Evolutionary conservation across 2,329 filamentous ascomycete species (phyloP).

Genomic region (Sporothrix sp.): DNA sequence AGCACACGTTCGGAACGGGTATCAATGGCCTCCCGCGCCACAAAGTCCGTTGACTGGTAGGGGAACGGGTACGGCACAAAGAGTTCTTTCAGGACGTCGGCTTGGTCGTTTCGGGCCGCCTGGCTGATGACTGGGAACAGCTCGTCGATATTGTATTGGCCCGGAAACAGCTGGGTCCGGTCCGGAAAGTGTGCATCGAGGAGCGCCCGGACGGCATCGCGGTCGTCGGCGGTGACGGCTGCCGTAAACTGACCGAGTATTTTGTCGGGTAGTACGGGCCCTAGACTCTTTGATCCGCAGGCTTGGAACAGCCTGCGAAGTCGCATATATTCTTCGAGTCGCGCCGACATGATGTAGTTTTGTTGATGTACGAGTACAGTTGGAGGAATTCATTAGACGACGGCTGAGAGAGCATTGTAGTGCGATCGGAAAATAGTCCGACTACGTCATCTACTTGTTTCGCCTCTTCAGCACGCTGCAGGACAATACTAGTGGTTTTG

Average conservation of each 20-base stretch:
- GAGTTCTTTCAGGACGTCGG: background rate
- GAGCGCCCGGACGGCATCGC: background rate
- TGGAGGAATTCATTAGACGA: background rate
- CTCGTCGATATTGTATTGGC: conserved; percentile 2
- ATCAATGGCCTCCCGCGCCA: conserved; percentile 5
- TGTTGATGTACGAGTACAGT: background rate
- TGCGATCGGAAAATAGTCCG: no score
- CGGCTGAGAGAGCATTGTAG: no score
- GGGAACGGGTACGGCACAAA: conserved; percentile 3
- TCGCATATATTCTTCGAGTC: no score
- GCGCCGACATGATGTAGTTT: no score
- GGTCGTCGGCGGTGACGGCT: conserved; percentile 2
- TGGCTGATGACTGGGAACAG: background rate
- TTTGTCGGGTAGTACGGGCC: background rate
- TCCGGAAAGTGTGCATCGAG: conserved; percentile 3
- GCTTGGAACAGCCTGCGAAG: no score
- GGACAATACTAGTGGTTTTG: no score
- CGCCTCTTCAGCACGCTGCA: no score
- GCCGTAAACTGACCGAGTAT: conserved; percentile 2
- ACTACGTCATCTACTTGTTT: no score
- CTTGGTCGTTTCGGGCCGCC: background rate
- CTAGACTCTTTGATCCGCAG: no score
- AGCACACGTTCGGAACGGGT: background rate
- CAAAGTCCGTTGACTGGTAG: background rate
- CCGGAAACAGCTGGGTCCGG: background rate